Evolutionary conservation across 345 rosid species (phyloP), one percentile per base, ranked within the genome.

Genomic region (Theobroma cacao): DNA sequence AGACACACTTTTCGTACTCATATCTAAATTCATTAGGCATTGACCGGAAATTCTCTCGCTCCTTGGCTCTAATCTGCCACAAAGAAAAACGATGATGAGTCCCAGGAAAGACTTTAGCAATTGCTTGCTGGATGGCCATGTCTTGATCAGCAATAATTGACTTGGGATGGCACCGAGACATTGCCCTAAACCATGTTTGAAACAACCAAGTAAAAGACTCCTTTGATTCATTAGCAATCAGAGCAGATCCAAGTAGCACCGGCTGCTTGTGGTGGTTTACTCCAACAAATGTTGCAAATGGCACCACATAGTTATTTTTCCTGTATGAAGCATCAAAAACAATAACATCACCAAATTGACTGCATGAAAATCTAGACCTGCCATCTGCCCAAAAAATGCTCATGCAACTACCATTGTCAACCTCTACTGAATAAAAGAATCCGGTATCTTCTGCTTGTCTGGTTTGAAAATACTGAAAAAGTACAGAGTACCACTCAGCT

Each of bases 381-480:
- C 99, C 90, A 80, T 95, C 99, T 0, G 92, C 98, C 99, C 97
- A 93, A 79, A 95, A 95, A 48, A 92, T 41, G 84, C 89, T 90
- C 90, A 83, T 85, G 77, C 95, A 91, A 72, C 84, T 84, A 52
- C 97, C 95, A 41, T 71, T 75, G 50, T 84, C 88, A 65, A 93
- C 75, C 67, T 95, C 91, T 0, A 91, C 82, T 0, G 96, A 90
- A 53, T 90, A 85, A 83, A 95, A 95, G 90, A 95, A 95, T 77
- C 97, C 97, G 7, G 87, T 88, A 79, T 95, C 98, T 77, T 91
- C 91, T 24, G 96, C 86, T 84, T 93, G 99, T 84, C 45, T 93
- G 24, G 86, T 78, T 81, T 90, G 97, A 74, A 93, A 93, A 82
- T 90, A 90, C 67, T 91, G 87, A 2, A 92, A 89, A 87, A 95